Base-by-base conservation (phyloP, 129 eudicot species). In the Lactuca saligna region DNA sequence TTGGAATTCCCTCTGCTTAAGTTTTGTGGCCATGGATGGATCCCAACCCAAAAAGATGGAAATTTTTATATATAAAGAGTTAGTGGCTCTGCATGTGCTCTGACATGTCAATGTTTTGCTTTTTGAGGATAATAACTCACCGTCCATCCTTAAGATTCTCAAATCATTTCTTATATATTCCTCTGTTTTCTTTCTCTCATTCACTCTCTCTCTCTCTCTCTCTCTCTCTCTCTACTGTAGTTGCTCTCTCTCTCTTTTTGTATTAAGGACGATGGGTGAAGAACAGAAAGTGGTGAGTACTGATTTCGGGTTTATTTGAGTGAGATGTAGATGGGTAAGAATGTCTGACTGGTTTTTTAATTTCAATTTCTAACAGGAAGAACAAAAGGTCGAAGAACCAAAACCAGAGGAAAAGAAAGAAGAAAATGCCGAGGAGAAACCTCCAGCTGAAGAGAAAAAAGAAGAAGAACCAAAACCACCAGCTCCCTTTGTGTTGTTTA, bases 1-100 rank as follows among this genome's bases (percentile, higher is more conserved):
- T 69, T 76, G 70, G 86, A 77, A 70, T 73, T 72, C 74, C 76
- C 65, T 69, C 67, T 57, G 61, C 65, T 70, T 73, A 77, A 69
- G 76, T 76, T 51, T 75, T 17, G 60, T 34, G 50, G 29, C 37
- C 60, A 57, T 51, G 46, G 34, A 66, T 51, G 46, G 31, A 66
- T 50, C 69, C 53, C 67, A 76, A 29, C 70, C 65, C 4, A 75
- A 69, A 74, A 67, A 39, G 9, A 72, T 71, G 37, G 10, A 54
- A 2, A 49, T 72, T 65, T 75, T 57, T 69, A 17, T 75, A 61
- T 61, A 31, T 46, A 48, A 48, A 58, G 42, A 64, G 80, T 82
- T 88, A 78, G 91, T 88, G 83, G 81, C 79, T 61, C 76, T 86
- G 85, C 95, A 88, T 86, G 96, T 88, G 96, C 87, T 68, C 77